These are phyloP conservation scores for Kokia cookei DNA, from an alignment of 441 rosid genomes.

Conservation along the genomic window DNA sequence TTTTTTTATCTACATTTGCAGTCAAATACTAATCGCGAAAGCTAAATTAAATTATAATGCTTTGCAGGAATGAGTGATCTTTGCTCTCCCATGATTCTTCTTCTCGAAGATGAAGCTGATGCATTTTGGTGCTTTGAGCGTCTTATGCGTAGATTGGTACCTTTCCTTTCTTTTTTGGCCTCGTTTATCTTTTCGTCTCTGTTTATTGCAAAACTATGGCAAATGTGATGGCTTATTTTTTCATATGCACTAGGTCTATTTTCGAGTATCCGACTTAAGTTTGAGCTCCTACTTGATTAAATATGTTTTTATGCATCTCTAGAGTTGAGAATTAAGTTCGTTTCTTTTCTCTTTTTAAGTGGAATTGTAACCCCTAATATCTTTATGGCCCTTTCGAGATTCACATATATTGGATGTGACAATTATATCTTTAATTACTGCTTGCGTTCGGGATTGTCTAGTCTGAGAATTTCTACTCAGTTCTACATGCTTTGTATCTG, in stretches of 20 bases:
- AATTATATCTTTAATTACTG: too few relatives aligned
- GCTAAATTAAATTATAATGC: neutral
- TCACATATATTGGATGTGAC: too few relatives aligned
- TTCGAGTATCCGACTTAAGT: neutral
- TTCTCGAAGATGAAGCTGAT: conserved; percentile 88
- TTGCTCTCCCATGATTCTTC: conserved; percentile 97
- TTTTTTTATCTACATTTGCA: neutral
- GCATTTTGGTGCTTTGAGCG: conserved; percentile 98
- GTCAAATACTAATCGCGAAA: conserved; percentile 9
- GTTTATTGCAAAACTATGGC: neutral
- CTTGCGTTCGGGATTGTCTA: too few relatives aligned
- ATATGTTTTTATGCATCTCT: too few relatives aligned
- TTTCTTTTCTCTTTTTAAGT: too few relatives aligned
- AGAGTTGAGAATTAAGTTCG: too few relatives aligned
- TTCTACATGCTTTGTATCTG: too few relatives aligned
- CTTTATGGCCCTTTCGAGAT: too few relatives aligned
- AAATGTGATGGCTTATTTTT: neutral
- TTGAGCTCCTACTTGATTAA: too few relatives aligned
- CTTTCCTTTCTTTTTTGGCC: neutral
- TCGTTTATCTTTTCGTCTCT: neutral
- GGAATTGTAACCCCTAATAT: too few relatives aligned
- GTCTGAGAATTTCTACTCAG: too few relatives aligned
- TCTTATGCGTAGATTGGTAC: conserved; percentile 94
- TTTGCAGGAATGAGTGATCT: conserved; percentile 95
- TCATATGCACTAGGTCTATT: neutral